These are phyloP conservation scores for Arxiozyma heterogenica DNA, from an alignment of 1,139 yeast species.

Conservation along the genomic window DNA sequence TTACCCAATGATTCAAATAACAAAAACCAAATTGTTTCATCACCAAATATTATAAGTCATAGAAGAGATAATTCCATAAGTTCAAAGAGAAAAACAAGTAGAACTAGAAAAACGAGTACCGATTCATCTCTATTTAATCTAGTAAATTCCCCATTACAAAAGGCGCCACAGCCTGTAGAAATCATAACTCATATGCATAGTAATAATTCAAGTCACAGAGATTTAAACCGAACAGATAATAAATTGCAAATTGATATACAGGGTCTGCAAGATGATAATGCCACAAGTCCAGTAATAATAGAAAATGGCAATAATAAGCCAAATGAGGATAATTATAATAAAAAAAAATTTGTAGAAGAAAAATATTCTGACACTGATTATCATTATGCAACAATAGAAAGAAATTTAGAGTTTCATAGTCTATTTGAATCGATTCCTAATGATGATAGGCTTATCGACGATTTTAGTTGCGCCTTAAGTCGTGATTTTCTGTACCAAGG, in stretches of 20 bases:
- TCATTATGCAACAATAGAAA: slow-evolving; percentile 53
- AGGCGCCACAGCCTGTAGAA: slow-evolving; percentile 9
- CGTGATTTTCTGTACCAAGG: slow-evolving; percentile 91
- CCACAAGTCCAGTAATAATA: slow-evolving; percentile 1
- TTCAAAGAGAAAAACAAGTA: slow-evolving; percentile 5
- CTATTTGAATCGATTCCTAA: slow-evolving; percentile 60
- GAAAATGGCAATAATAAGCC: neutral
- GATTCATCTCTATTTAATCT: neutral
- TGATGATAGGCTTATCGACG: slow-evolving; percentile 72
- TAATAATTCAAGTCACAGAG: neutral
- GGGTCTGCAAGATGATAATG: neutral
- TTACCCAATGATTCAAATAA: slow-evolving; percentile 1
- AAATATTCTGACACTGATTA: slow-evolving; percentile 36
- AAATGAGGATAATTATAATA: slow-evolving; percentile 22
- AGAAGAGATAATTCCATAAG: slow-evolving; percentile 12
- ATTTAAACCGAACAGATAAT: neutral
- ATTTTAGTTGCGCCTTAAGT: slow-evolving; percentile 84
- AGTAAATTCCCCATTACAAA: slow-evolving; percentile 4
- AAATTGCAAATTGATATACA: neutral
- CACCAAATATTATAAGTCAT: slow-evolving; percentile 16
- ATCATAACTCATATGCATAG: slow-evolving; percentile 4
- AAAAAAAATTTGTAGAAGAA: slow-evolving; percentile 35
- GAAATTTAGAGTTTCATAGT: slow-evolving; percentile 75
- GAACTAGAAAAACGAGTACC: slow-evolving; percentile 4
- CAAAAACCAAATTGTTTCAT: slow-evolving; percentile 5